Evolutionary conservation across 148 eudicot genomes (phyloP).

Genomic region (Silene conica): DNA sequence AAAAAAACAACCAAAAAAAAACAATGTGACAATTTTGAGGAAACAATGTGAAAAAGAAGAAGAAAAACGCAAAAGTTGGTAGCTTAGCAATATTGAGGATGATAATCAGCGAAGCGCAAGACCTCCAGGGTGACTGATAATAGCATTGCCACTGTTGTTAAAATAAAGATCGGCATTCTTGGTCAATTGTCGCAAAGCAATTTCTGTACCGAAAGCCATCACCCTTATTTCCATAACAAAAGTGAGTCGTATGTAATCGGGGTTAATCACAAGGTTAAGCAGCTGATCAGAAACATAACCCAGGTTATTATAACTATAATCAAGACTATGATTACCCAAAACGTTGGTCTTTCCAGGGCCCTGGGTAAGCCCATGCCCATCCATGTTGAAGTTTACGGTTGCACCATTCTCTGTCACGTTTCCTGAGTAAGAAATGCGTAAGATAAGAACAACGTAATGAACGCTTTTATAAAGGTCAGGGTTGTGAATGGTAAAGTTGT

Average conservation of each 20-base stretch:
- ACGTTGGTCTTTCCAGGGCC: not conserved
- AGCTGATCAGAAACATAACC: not conserved
- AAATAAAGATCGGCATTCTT: not conserved
- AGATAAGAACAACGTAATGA: not conserved
- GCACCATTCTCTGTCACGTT: not conserved
- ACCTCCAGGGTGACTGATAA: not conserved
- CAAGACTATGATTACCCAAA: not conserved
- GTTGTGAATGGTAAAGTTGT: not conserved
- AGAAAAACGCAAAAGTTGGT: no score
- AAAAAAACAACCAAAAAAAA: no score
- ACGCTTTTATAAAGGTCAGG: conserved; percentile 8
- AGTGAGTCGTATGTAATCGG: not conserved
- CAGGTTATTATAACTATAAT: not conserved
- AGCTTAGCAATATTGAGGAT: no score
- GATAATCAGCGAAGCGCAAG: not conserved
- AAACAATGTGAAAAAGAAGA: no score
- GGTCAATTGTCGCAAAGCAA: not conserved
- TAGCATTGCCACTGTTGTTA: not conserved
- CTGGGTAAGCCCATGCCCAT: not conserved
- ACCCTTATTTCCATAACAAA: not conserved
- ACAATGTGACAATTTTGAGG: no score
- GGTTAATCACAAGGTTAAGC: not conserved
- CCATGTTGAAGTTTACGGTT: not conserved
- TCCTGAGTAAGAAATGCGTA: not conserved
- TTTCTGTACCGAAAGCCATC: not conserved